Evolutionary conservation across 192 early-diverging fungal species (phyloP).

Genomic region (Coemansia javaensis): DNA sequence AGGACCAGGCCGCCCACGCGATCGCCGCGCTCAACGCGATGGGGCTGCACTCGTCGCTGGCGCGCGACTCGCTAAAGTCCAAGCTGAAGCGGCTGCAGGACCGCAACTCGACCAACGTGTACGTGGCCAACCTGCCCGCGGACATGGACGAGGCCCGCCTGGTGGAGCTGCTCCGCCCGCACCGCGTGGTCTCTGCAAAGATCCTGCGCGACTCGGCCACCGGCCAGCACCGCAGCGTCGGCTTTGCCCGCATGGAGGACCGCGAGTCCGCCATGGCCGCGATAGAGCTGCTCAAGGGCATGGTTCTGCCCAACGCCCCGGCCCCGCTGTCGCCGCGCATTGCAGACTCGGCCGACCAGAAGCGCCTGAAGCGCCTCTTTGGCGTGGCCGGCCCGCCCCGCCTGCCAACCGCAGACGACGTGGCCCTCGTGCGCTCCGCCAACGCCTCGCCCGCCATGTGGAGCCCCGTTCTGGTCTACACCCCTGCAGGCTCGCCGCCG

Average conservation of each 20-base stretch:
- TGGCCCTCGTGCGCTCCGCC: constrained; percentile 7
- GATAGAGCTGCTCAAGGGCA: constrained; percentile 64
- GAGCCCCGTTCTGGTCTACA: constrained; percentile 43
- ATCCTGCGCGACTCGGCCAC: constrained; percentile 68
- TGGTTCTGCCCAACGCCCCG: constrained; percentile 54
- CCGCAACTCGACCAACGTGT: constrained; percentile 72
- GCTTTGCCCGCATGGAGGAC: constrained; percentile 71
- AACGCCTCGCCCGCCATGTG: constrained; percentile 38
- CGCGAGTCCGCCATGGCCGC: constrained; percentile 61
- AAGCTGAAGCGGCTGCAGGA: constrained; percentile 69
- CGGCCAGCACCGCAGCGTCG: constrained; percentile 68
- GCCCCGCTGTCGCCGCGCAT: constrained; percentile 72
- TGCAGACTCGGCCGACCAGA: constrained; percentile 74
- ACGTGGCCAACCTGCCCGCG: constrained; percentile 76
- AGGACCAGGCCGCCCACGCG: constrained; percentile 59
- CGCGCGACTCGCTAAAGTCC: constrained; percentile 70
- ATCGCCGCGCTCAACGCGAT: constrained; percentile 62
- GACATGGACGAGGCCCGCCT: constrained; percentile 66
- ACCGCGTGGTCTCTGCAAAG: constrained; percentile 63
- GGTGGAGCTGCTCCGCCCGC: constrained; percentile 60
- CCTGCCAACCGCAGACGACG: constrained; percentile 50
- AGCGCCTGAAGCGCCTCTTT: constrained; percentile 56
- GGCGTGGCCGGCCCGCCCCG: constrained; percentile 28
- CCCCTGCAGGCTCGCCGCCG: constrained; percentile 22
- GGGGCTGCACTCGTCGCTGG: constrained; percentile 73